Evolutionary conservation across 768 basidiomycete genomes (phyloP).

Genomic region (Xerocomus potaroensis): DNA sequence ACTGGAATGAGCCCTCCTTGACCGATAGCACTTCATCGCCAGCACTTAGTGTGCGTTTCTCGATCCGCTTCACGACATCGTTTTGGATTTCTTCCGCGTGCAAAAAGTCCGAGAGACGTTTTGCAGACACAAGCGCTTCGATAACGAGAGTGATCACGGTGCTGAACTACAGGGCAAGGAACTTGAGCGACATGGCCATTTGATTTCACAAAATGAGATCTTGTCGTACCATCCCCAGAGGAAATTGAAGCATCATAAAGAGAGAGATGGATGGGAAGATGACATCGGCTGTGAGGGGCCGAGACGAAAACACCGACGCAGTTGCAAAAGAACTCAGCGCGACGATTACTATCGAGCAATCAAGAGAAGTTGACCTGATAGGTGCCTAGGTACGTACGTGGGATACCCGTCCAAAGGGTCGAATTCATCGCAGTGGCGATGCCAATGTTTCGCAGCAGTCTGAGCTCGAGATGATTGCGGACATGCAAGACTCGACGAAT

Average conservation of each 20-base stretch:
- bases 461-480: constrained; percentile 77
- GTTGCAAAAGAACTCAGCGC: constrained; percentile 80
- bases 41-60: constrained; percentile 35
- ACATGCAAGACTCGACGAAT: constrained; percentile 72
- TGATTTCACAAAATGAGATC: background rate
- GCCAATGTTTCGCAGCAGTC: constrained; percentile 79
- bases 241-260: constrained; percentile 85
- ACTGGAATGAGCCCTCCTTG: constrained; percentile 74
- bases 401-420: constrained; percentile 67
- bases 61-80: constrained; percentile 62
- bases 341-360: constrained; percentile 49
- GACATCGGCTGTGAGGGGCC: constrained; percentile 79
- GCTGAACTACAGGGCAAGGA: constrained; percentile 50
- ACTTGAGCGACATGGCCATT: constrained; percentile 2
- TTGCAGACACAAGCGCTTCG: constrained; percentile 80
- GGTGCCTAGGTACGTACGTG: constrained; percentile 31
- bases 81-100: constrained; percentile 52
- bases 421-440: constrained; percentile 61
- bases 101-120: constrained; percentile 74
- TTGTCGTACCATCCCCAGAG: constrained; percentile 74
- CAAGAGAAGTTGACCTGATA: background rate
- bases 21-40: constrained; percentile 74
- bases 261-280: constrained; percentile 96
- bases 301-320: constrained; percentile 56
- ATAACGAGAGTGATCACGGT: constrained; percentile 78